These are phyloP conservation scores for Boechera retrofracta DNA, from an alignment of 345 rosid species.

Conservation along the genomic window DNA sequence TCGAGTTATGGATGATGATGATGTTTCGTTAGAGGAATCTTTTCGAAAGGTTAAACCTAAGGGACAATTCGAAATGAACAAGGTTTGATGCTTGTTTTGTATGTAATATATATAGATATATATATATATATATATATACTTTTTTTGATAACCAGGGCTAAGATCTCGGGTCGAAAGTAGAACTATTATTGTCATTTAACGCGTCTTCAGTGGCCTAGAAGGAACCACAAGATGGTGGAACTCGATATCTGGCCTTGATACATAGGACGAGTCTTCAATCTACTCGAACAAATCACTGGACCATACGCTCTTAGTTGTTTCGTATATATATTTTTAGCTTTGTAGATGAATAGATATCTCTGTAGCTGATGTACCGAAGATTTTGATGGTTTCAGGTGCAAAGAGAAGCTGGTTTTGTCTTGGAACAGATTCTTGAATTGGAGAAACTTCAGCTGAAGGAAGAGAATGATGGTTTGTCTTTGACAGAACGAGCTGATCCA, in stretches of 20 bases:
- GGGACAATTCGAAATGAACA: constrained; percentile 1
- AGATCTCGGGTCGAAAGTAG: not conserved
- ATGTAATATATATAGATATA: too few species aligned
- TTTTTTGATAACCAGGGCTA: not conserved
- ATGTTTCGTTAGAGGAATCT: constrained; percentile 19
- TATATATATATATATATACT: too few species aligned
- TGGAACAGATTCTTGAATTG: constrained; percentile 79
- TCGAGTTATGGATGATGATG: constrained; percentile 44
- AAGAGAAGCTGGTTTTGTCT: constrained; percentile 48
- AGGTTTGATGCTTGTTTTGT: constrained; percentile 38
- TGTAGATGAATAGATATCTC: constrained; percentile 13
- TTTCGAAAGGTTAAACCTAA: constrained; percentile 20
- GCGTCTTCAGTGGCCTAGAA: not conserved
- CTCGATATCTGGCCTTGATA: not conserved
- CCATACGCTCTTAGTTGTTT: not conserved
- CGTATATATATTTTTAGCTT: not conserved
- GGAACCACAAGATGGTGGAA: not conserved
- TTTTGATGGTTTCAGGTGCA: constrained; percentile 26
- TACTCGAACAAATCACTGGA: not conserved
- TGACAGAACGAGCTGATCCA: constrained; percentile 23
- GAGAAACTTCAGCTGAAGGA: constrained; percentile 62
- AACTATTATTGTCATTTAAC: not conserved
- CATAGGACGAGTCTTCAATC: not conserved
- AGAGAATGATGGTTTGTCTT: constrained; percentile 34
- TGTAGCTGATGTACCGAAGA: not conserved